Percentiles rank a stretch among this genome's conserved stretches.
Evolutionary conservation across 495 filamentous ascomycete genomes (phyloP).

Genomic region (Parmelia sp.): DNA sequence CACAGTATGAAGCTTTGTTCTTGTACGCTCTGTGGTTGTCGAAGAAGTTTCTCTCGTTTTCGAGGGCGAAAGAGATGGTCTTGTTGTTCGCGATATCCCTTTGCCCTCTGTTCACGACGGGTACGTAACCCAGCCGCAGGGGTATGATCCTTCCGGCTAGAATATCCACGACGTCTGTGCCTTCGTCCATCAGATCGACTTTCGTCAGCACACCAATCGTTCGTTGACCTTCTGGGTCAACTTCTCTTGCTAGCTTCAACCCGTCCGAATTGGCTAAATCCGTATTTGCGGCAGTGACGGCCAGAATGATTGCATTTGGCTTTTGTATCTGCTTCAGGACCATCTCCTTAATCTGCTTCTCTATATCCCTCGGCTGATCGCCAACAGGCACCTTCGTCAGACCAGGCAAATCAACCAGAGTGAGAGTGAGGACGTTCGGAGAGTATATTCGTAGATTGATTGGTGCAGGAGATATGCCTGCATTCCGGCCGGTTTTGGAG

Average conservation of each 20-base stretch:
- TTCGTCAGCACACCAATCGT: conserved; percentile 99
- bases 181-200: conserved; percentile 99
- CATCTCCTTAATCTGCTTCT: conserved; percentile 96
- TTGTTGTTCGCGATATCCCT: conserved; percentile 97
- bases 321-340: conserved; percentile 98
- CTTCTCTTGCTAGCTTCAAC: conserved; percentile 91
- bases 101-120: conserved; percentile 98
- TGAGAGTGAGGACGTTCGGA: conserved; percentile 95
- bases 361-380: conserved; percentile 97
- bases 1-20: conserved; percentile 98
- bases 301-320: conserved; percentile 94
- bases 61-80: conserved; percentile 84
- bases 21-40: conserved; percentile 97
- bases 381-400: conserved; percentile 97
- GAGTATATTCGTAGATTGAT: conserved; percentile 98
- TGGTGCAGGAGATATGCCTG: conserved; percentile 90
- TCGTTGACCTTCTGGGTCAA: conserved; percentile 94
- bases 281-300: conserved; percentile 92
- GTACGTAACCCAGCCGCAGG: conserved; percentile 90
- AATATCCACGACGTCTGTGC: conserved; percentile 98
- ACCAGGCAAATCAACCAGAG: conserved; percentile 93
- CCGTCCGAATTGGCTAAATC: conserved; percentile 99
- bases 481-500: conserved; percentile 88
- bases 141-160: conserved; percentile 97
- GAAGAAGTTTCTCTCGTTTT: conserved; percentile 95